Conservation (phyloP, 805 yeast genomes). For the Candida coquimbonensis region DNA sequence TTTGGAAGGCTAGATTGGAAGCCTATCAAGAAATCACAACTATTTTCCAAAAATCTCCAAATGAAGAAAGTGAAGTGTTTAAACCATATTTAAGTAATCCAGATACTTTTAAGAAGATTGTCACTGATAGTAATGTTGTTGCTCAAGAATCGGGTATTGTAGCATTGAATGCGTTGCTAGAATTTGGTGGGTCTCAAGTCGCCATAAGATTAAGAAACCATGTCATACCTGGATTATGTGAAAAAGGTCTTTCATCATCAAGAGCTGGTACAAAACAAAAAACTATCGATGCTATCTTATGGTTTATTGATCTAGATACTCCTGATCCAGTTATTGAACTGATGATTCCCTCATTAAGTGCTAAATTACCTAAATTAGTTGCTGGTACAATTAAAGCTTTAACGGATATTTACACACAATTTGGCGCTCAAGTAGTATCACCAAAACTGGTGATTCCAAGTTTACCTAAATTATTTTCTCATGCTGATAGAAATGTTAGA, state of each 20-base stretch:
- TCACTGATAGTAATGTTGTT: slow-evolving; percentile 78
- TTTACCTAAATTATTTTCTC: slow-evolving; percentile 67
- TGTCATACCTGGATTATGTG: slow-evolving; percentile 52
- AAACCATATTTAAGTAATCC: slow-evolving; percentile 44
- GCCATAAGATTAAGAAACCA: slow-evolving; percentile 34
- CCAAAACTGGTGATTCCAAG: slow-evolving; percentile 50
- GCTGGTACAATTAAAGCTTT: slow-evolving; percentile 58
- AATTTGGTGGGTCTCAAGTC: slow-evolving; percentile 44
- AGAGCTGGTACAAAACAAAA: slow-evolving; percentile 68
- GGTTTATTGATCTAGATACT: slow-evolving; percentile 57
- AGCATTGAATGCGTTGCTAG: slow-evolving; percentile 47
- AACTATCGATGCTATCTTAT: slow-evolving; percentile 53
- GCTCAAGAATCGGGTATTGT: slow-evolving; percentile 81
- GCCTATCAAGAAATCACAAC: slow-evolving; percentile 67
- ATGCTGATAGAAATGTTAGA: slow-evolving; percentile 83
- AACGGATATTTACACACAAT: slow-evolving; percentile 39
- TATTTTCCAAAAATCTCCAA: slow-evolving; percentile 45
- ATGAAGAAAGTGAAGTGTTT: slow-evolving; percentile 51
- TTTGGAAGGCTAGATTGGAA: slow-evolving; percentile 78
- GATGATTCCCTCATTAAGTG: slow-evolving; percentile 52
- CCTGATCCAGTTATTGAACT: slow-evolving; percentile 64
- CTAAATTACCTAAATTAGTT: slow-evolving; percentile 72
- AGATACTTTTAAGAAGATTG: slow-evolving; percentile 47
- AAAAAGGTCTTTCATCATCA: slow-evolving; percentile 73
- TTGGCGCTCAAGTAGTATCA: slow-evolving; percentile 56